These are phyloP conservation scores for Solanum hybrid DNA, from an alignment of 305 asterid genomes.

Conservation along the genomic window DNA sequence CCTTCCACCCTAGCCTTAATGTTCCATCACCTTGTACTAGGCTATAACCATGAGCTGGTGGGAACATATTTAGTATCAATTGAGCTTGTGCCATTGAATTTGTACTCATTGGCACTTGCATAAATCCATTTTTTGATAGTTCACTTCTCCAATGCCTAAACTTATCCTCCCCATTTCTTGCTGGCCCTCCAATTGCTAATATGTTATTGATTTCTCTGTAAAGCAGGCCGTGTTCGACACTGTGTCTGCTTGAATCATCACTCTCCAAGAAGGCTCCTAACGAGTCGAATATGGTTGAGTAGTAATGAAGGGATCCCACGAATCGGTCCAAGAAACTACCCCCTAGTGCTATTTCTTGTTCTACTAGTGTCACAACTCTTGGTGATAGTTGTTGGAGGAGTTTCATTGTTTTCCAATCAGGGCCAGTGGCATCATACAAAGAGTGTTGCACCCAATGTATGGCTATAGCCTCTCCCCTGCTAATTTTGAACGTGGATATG, in stretches of 20 bases:
- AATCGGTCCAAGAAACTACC: conserved; percentile 69
- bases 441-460: conserved; percentile 79
- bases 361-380: conserved; percentile 53
- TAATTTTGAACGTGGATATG: conserved; percentile 19
- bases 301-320: conserved; percentile 66
- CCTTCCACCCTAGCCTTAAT: conserved; percentile 72
- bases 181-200: conserved; percentile 75
- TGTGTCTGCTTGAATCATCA: conserved; percentile 40
- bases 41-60: conserved; percentile 47
- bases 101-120: conserved; percentile 54
- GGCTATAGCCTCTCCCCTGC: conserved; percentile 41
- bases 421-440: conserved; percentile 59
- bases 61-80: conserved; percentile 59
- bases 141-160: conserved; percentile 61
- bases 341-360: conserved; percentile 51
- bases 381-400: conserved; percentile 41
- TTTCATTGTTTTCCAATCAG: conserved; percentile 57
- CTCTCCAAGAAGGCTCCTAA: conserved; percentile 36
- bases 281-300: conserved; percentile 65
- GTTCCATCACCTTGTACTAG: conserved; percentile 79
- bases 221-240: conserved; percentile 47
- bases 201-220: conserved; percentile 63
- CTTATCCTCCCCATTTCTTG: conserved; percentile 73
- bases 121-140: conserved; percentile 39
- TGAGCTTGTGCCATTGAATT: conserved; percentile 77